Conservation (phyloP, 495 filamentous ascomycete genomes). For the Neurospora sp. region DNA sequence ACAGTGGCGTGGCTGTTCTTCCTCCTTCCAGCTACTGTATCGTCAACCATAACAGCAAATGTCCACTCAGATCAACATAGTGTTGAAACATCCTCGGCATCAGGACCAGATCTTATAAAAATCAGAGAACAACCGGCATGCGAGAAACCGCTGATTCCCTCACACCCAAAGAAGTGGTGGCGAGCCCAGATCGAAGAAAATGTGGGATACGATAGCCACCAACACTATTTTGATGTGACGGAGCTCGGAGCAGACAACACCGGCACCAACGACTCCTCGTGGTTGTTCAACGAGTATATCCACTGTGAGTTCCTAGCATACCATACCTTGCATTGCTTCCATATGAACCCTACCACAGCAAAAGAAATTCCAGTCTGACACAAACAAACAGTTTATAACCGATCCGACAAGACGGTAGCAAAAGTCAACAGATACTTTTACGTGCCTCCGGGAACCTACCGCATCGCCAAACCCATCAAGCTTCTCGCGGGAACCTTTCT, state of each 20-base stretch:
- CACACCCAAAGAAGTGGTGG: conserved; percentile 16
- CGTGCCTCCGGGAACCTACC: not conserved
- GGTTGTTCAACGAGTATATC: not conserved
- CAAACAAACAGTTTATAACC: not conserved
- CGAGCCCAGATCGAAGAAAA: conserved; percentile 16
- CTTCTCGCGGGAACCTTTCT: not conserved
- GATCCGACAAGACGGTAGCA: not conserved
- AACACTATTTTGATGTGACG: not conserved
- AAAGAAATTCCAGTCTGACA: not conserved
- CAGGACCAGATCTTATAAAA: not conserved
- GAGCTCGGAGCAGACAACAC: not conserved
- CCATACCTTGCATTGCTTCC: not conserved
- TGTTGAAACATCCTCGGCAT: not conserved
- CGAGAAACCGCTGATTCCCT: not conserved
- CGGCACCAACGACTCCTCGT: not conserved
- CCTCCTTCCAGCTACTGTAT: not conserved
- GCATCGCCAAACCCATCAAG: not conserved
- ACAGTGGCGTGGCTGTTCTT: not conserved
- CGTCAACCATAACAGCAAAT: not conserved
- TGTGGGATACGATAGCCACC: conserved; percentile 15
- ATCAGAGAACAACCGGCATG: not conserved
- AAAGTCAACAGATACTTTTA: not conserved
- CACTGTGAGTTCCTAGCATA: not conserved
- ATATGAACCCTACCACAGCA: not conserved
- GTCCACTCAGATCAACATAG: not conserved